Conservation (phyloP, 78 protist genomes). For the Dictyostelium intermedium region DNA sequence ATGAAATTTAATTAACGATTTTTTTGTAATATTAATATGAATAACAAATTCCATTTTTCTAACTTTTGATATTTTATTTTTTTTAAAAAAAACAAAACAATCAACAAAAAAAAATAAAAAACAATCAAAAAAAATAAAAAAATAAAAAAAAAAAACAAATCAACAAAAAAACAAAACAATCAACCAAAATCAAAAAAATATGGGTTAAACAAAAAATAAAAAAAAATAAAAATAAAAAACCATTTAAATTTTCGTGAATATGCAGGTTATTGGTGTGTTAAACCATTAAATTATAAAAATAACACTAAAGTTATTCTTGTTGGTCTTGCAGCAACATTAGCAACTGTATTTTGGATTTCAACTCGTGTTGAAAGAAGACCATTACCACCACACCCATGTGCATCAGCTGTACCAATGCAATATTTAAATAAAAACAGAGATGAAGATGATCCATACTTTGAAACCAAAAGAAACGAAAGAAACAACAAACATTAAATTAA, state of each 20-base stretch:
- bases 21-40: too few relatives aligned
- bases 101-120: too few relatives aligned
- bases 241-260: not conserved
- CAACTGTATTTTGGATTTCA: not conserved
- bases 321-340: not conserved
- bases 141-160: too few relatives aligned
- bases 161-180: too few relatives aligned
- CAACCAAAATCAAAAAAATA: too few relatives aligned
- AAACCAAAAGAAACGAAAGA: not conserved
- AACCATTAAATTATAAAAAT: not conserved
- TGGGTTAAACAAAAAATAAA: not conserved
- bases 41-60: too few relatives aligned
- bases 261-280: constrained; percentile 4
- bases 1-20: not conserved
- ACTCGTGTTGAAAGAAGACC: constrained; percentile 13
- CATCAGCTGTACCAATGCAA: not conserved
- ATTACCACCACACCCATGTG: constrained; percentile 11
- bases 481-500: not conserved
- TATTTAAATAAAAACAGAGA: not conserved
- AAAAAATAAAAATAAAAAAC: not conserved
- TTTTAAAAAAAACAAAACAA: too few relatives aligned
- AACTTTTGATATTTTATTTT: too few relatives aligned
- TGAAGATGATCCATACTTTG: constrained; percentile 21
- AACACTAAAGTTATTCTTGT: not conserved
- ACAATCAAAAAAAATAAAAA: too few relatives aligned